These are phyloP conservation scores for Citrus glauca DNA, from an alignment of 345 rosid genomes.

Conservation along the genomic window DNA sequence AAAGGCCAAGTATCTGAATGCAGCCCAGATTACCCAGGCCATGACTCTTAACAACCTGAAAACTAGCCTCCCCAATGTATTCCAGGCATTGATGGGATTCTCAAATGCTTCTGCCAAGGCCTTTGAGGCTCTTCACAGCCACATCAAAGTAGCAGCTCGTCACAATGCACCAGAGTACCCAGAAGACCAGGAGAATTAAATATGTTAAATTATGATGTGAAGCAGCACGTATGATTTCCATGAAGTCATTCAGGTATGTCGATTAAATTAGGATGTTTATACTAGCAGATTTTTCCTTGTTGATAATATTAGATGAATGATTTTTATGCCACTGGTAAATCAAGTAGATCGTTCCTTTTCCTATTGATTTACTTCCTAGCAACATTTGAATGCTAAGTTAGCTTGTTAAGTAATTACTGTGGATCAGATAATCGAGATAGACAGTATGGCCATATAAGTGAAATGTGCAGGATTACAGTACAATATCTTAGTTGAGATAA, in stretches of 20 bases:
- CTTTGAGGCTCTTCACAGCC: conserved; percentile 48
- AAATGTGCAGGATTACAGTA: too few species aligned
- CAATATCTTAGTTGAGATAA: too few species aligned
- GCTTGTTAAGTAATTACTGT: neutral
- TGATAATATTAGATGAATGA: neutral
- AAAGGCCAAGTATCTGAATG: conserved; percentile 45
- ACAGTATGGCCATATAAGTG: too few species aligned
- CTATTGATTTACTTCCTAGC: neutral
- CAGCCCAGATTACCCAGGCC: conserved; percentile 48
- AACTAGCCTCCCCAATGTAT: conserved; percentile 72
- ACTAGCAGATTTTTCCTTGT: neutral
- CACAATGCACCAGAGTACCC: conserved; percentile 27
- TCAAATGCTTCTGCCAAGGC: conserved; percentile 54
- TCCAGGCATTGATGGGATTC: conserved; percentile 59
- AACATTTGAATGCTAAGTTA: neutral
- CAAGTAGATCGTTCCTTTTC: neutral
- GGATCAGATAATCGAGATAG: neutral
- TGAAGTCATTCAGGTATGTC: neutral
- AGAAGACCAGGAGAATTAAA: neutral
- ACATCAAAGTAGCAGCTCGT: conserved; percentile 16
- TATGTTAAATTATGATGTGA: neutral
- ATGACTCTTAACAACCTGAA: conserved; percentile 68
- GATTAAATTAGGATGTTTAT: neutral
- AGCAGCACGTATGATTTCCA: neutral
- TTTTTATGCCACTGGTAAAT: neutral